phyloP scores from a whole-genome alignment of 345 rosid species.

The Camelina laxa region DNA sequence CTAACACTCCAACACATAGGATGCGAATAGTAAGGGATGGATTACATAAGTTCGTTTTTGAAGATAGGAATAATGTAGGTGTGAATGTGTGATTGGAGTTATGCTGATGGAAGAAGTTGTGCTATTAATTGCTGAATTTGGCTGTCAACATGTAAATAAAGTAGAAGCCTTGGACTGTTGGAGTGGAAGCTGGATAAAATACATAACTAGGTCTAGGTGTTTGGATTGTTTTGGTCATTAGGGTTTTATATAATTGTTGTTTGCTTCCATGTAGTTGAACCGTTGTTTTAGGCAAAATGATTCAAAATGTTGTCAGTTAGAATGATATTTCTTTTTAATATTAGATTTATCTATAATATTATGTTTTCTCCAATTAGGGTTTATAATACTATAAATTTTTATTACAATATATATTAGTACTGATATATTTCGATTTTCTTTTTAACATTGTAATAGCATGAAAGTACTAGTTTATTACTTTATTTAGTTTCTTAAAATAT shows the following conservation, averaged over 20 bases:
- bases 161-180: background rate
- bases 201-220: background rate
- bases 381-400: background rate
- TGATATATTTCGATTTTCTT: no score
- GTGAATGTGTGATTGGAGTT: conserved; percentile 10
- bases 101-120: background rate
- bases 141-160: background rate
- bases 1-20: background rate
- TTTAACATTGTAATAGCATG: background rate
- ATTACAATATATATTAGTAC: background rate
- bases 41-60: conserved; percentile 3
- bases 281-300: background rate
- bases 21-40: conserved; percentile 1
- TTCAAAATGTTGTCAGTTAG: background rate
- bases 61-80: conserved; percentile 18
- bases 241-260: background rate
- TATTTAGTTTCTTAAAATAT: background rate
- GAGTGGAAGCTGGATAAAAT: background rate
- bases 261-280: background rate
- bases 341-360: background rate
- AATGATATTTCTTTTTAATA: background rate
- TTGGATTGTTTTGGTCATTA: background rate
- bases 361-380: background rate
- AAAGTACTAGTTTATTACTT: background rate
- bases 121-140: background rate